Evolutionary conservation across 176 grass and related monocot species (phyloP), one percentile per base, ranked within the genome.

Genomic region (Aechmea fasciata): DNA sequence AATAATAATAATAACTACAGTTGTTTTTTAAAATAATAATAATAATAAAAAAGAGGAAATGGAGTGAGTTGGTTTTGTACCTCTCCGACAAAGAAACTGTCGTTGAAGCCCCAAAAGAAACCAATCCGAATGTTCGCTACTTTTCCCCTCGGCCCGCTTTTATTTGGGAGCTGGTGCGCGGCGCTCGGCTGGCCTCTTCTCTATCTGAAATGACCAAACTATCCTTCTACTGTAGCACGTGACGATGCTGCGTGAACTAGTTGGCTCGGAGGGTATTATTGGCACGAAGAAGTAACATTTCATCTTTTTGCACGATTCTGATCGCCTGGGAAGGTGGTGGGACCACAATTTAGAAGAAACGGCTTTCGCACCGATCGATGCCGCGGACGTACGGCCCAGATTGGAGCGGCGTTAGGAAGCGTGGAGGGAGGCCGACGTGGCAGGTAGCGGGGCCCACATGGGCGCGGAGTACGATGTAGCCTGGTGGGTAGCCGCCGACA

Each of bases 401-500:
- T 41, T 41, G 3, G 33, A 41, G 25, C 25, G 7, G 12, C 47
- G 64, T 48, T 12, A 24, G 28, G 29, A 47, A 66, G 28, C 28
- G 33, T 17, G 29, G 28, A 9, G 12, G 20, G 55, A 17, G 33
- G 33, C 3, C 5, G 17, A 61, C 55, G 55, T 61, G 55, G 55
- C 14, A 0, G 55, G 10, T 3, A 22, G 55, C 7, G 55, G 20
- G 55, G 3, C 14, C 15, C 55, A 18, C n/a, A 19, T 0, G n/a
- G 1, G 6, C 0, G 33, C 1, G 4, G 33, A 41, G 52, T 57
- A 57, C 52, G 52, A 23, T 11, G 20, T 20, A 41, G 24, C 26
- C 23, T 41, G 64, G 13, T n/a, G 13, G 26, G 26, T n/a, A 67
- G 64, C 64, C 64, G 64, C 64, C 29, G 64, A 67, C 64, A 48